Base-by-base conservation (phyloP, 495 filamentous ascomycete genomes). In the Neurospora africana region DNA sequence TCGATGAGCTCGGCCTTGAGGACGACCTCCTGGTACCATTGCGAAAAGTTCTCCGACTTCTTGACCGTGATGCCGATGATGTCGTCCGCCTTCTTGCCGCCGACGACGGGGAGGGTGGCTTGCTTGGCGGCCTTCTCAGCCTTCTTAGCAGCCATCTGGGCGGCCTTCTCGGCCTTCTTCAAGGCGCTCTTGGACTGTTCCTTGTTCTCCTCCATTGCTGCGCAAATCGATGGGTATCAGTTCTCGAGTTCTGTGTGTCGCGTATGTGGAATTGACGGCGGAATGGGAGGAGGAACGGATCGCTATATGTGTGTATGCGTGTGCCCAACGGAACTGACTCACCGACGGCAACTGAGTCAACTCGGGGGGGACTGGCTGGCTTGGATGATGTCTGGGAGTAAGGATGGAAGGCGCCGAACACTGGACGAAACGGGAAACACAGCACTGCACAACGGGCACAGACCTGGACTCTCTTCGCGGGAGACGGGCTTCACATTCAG, bases 11-110 rank as follows among this genome's bases (percentile, higher is more conserved):
- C 91, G 78, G 92, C 92, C 86, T 99, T 99, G 73, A 92, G 90
- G 44, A 99, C 89, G 44, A 97, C 91, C 81, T 99, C 93, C 81
- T 96, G 92, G 79, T 99, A 99, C 95, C 95, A 98, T 77, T 87
- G 87, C 27, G 92, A 86, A 80, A 99, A 95, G 83, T 97, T 92
- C n/a, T 89, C 88, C 70, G 91, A 86, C 82, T 98, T 98, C 69
- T 84, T 82, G 23, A 90, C 87, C 74, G 93, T 93, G 74, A 98
- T 97, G 76, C 94, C 93, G 76, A 96, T 97, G 74, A 97, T 85
- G 71, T 86, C 82, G 77, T 86, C 84, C 35, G 82, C 78, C 77
- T 86, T 84, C 82, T 87, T 87, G 71, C 83, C 85, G 69, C 83
- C 84, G 21, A 84, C 82, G 2, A 85, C 76, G 2, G 84, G 78